phyloP scores from a whole-genome alignment of 208 protist genomes.

The Acanthamoeba triangularis region DNA sequence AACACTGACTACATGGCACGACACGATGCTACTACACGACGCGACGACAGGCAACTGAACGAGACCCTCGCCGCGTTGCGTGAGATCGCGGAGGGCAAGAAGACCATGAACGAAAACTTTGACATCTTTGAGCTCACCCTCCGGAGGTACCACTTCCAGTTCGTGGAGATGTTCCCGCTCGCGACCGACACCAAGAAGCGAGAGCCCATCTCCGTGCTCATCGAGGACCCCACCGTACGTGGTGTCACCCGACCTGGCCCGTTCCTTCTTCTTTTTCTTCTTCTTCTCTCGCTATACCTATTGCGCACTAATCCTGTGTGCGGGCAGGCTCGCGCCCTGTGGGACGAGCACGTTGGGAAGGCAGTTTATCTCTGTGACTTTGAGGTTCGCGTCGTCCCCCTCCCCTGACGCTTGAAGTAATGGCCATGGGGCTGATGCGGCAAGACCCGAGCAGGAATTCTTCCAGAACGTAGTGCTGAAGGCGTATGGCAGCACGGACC shows the following conservation, averaged over 20 bases:
- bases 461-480: too few species aligned
- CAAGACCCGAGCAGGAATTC: too few species aligned
- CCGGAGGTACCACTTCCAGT: constrained; percentile 4
- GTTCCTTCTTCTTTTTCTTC: neutral
- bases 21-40: neutral
- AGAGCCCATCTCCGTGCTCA: neutral
- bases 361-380: neutral
- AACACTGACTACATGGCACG: neutral
- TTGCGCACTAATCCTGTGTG: neutral
- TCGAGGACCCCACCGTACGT: neutral
- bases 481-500: neutral
- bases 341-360: neutral
- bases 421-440: neutral
- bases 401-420: neutral
- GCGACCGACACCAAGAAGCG: neutral
- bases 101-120: neutral
- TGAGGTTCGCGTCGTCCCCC: neutral
- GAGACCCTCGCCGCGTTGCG: neutral
- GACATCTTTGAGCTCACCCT: constrained; percentile 24
- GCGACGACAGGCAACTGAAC: neutral
- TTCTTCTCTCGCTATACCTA: neutral
- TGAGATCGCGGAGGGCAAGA: neutral
- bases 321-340: neutral
- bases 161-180: neutral
- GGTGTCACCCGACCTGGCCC: neutral